Conservation (phyloP, 345 rosid species). For the Boechera stricta region DNA sequence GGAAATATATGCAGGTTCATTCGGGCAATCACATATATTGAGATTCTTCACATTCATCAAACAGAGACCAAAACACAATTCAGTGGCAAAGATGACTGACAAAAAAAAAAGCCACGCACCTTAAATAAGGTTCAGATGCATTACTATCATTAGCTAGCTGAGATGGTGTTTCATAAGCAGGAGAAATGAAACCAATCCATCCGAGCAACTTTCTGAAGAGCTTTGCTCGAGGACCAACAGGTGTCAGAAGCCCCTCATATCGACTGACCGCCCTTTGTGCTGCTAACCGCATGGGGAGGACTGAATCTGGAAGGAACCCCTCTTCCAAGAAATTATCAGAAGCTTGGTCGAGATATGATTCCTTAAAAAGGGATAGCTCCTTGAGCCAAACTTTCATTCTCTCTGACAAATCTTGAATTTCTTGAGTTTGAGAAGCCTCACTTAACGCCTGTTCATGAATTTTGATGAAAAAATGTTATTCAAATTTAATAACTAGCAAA, state of each 20-base stretch:
- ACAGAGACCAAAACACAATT: constrained; percentile 24
- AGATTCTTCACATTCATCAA: constrained; percentile 9
- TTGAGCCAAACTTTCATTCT: constrained; percentile 66
- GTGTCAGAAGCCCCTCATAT: constrained; percentile 82
- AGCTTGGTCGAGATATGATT: constrained; percentile 55
- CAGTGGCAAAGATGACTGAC: background rate
- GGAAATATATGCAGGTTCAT: background rate
- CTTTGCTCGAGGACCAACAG: constrained; percentile 88
- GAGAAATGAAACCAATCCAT: constrained; percentile 72
- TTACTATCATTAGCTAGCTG: constrained; percentile 55
- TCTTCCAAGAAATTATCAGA: constrained; percentile 50
- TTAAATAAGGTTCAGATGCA: constrained; percentile 75
- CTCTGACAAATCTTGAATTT: constrained; percentile 57
- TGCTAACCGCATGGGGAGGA: constrained; percentile 87
- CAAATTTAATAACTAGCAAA: constrained; percentile 11
- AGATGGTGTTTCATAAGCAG: constrained; percentile 63
- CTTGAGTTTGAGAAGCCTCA: constrained; percentile 56
- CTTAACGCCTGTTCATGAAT: constrained; percentile 56
- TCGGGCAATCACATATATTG: background rate
- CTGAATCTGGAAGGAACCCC: constrained; percentile 60
- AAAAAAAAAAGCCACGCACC: constrained; percentile 54
- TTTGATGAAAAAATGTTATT: constrained; percentile 24
- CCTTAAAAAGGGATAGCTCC: constrained; percentile 61
- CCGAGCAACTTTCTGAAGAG: constrained; percentile 75
- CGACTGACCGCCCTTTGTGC: constrained; percentile 94